Base-by-base conservation (phyloP, 108 stramenopile genomes). In the Discostella pseudostelligera region DNA sequence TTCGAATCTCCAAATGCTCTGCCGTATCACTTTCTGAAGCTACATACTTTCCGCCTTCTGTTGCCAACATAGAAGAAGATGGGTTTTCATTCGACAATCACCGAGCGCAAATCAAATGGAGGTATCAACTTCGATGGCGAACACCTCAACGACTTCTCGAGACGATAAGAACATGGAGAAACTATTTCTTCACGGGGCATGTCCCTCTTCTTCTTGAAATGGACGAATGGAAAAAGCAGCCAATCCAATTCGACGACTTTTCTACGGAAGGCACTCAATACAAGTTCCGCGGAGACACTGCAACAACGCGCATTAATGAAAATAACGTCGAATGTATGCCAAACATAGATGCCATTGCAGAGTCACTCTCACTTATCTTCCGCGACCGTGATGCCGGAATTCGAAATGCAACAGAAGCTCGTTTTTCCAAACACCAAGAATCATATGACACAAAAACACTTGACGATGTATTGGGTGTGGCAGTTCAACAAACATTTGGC, bases 401-500 rank as follows among this genome's bases (percentile, higher is more conserved):
- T 20, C 22, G 19, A 19, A 75, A 79, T 46, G 74, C 73, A 9
- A 75, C 74, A 14, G 43, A 53, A 42, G 58, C 63, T 19, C 67
- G 68, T 16, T 65, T 24, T 14, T 50, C 24, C 50, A 79, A 79
- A 43, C 69, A 81, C 44, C 57, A 77, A 59, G 61, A 73, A 39
- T 76, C 71, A 9, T 81, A 64, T 49, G 54, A 72, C 47, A 45
- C 46, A 22, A 81, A 81, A 37, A 60, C 63, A 16, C 35, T 72
- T 2, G 64, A 84, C 25, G 93, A 94, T 78, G 85, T 90, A 24
- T 66, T 94, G 35, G 93, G 93, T 16, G 81, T 89, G 4, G 93
- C 93, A 14, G 70, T 94, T 35, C 75, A 88, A 32, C 76, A 83
- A 64, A 83, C 83, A 0, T 82, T 94, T 67, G 89, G 88, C 0